phyloP scores from a whole-genome alignment of 768 basidiomycete genomes.

The Naganishia friedmannii region DNA sequence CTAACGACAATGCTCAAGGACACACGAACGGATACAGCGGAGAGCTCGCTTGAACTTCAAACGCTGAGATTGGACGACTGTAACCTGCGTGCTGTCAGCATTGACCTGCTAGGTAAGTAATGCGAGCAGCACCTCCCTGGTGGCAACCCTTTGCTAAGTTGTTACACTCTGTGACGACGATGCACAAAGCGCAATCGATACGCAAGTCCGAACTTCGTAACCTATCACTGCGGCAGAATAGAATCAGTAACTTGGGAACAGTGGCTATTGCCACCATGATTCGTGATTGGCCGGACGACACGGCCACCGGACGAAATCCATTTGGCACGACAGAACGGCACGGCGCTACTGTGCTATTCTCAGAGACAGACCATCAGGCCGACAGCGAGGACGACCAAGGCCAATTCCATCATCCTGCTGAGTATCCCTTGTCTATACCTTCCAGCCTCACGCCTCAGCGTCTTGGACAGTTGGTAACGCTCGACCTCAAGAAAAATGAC shows the following conservation, averaged over 20 bases:
- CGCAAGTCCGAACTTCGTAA: slow-evolving; percentile 80
- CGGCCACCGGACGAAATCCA: slow-evolving; percentile 45
- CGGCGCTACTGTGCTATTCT: not conserved
- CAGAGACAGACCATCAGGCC: not conserved
- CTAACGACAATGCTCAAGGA: slow-evolving; percentile 14
- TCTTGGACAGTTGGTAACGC: slow-evolving; percentile 76
- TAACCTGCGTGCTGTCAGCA: slow-evolving; percentile 64
- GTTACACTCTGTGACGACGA: slow-evolving; percentile 42
- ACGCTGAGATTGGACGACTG: slow-evolving; percentile 89
- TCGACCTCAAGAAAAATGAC: slow-evolving; percentile 91
- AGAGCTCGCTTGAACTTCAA: slow-evolving; percentile 55
- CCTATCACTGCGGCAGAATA: slow-evolving; percentile 84
- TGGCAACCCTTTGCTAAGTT: not conserved
- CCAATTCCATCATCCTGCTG: not conserved
- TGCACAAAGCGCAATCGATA: slow-evolving; percentile 67
- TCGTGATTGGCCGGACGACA: slow-evolving; percentile 83
- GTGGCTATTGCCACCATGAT: slow-evolving; percentile 95
- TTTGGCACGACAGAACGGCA: not conserved
- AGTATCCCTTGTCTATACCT: not conserved
- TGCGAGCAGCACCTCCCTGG: not conserved
- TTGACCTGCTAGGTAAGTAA: slow-evolving; percentile 79
- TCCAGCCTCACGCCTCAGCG: slow-evolving; percentile 56
- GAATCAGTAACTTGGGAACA: slow-evolving; percentile 76
- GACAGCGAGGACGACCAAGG: not conserved
- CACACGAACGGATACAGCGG: not conserved